These are phyloP conservation scores for Aspergillus affinis DNA, from an alignment of 495 filamentous ascomycete genomes.

Conservation along the genomic window DNA sequence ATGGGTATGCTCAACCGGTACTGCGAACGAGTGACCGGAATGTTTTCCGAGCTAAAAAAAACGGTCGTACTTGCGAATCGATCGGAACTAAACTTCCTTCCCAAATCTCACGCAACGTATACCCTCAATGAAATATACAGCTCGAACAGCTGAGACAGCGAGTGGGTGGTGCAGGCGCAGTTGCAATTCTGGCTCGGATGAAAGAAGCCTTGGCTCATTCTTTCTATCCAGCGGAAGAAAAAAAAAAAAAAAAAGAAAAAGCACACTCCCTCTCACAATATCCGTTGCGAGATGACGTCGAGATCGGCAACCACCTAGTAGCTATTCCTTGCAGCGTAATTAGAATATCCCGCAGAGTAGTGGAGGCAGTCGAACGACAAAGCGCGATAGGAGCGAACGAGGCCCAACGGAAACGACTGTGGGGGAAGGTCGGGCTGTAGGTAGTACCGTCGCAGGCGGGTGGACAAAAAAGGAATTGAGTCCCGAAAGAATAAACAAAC, in stretches of 20 bases:
- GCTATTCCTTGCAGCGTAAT: not conserved
- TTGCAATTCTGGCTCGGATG: conserved; percentile 11
- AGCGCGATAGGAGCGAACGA: not conserved
- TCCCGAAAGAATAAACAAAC: not conserved
- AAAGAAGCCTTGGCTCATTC: conserved; percentile 12
- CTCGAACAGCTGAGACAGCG: not conserved
- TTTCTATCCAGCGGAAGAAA: not conserved
- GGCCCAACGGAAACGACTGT: conserved; percentile 13
- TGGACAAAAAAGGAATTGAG: too few species aligned
- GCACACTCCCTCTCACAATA: not conserved
- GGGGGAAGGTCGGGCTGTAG: not conserved
- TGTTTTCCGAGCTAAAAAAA: not conserved
- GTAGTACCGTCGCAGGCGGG: not conserved
- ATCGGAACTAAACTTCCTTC: too few species aligned
- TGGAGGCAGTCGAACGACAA: not conserved
- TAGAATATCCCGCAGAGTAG: not conserved
- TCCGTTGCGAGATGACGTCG: not conserved
- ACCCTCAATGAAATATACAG: not conserved
- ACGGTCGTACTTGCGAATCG: too few species aligned
- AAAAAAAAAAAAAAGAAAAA: not conserved
- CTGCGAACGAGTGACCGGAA: not conserved
- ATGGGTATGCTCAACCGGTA: not conserved
- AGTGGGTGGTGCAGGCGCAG: not conserved
- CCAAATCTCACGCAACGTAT: not conserved
- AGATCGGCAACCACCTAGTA: not conserved